Evolutionary conservation across 192 early-diverging fungal genomes (phyloP).

Genomic region (Mortierella antarctica): DNA sequence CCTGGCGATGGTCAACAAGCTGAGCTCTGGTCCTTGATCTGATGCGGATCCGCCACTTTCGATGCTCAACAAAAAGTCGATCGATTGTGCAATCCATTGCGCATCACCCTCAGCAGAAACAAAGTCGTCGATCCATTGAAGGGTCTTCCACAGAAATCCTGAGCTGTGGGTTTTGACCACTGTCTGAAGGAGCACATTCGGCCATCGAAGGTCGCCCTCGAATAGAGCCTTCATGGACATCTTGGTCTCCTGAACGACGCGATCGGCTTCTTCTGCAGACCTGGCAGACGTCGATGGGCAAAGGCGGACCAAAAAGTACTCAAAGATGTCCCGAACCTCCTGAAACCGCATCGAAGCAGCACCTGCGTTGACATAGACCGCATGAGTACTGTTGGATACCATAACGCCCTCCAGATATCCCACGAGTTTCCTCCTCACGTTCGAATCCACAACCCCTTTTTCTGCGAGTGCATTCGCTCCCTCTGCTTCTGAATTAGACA

Average conservation of each 20-base stretch:
- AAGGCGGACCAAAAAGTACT: constrained; percentile 42
- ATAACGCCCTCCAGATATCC: constrained; percentile 43
- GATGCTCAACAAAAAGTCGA: constrained; percentile 38
- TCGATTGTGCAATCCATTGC: constrained; percentile 12
- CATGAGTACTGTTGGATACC: neutral
- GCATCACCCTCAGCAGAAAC: constrained; percentile 12
- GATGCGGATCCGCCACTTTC: neutral
- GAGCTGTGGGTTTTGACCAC: constrained; percentile 15
- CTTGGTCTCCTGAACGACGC: constrained; percentile 26
- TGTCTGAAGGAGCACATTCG: constrained; percentile 25
- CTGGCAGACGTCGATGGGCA: neutral
- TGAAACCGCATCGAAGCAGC: constrained; percentile 25
- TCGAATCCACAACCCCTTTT: constrained; percentile 18
- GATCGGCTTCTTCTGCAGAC: neutral
- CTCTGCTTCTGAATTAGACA: neutral
- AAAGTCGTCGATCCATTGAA: constrained; percentile 40
- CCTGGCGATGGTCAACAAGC: constrained; percentile 20
- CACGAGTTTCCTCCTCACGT: constrained; percentile 31
- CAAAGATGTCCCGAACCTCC: constrained; percentile 47
- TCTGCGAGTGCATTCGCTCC: neutral
- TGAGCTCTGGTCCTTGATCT: constrained; percentile 22
- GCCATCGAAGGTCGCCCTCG: constrained; percentile 30
- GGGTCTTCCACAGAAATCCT: constrained; percentile 29
- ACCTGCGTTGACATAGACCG: neutral
- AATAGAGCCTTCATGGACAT: constrained; percentile 33